Evolutionary conservation across 75 land plant species (phyloP).

Genomic region (Sequoiadendron giganteum): DNA sequence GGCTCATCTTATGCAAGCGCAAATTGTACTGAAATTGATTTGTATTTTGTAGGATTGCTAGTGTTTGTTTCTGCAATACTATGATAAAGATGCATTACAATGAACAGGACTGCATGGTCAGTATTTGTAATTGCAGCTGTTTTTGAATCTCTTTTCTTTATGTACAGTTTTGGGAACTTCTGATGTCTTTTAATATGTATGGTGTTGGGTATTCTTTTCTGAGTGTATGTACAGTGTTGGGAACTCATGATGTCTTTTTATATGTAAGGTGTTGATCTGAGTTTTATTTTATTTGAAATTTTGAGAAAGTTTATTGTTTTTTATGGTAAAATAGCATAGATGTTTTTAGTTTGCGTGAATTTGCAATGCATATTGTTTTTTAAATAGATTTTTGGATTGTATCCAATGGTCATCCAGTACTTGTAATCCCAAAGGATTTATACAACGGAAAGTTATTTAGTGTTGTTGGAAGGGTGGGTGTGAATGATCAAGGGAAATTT

Average conservation of each 20-base stretch:
- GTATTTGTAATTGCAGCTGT: neutral
- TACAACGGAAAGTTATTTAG: neutral
- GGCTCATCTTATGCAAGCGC: neutral
- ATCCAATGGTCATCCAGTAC: too few relatives aligned
- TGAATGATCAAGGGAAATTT: neutral
- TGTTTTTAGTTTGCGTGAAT: neutral
- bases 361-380: neutral
- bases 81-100: neutral
- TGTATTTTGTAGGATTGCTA: neutral
- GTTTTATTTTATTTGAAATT: neutral
- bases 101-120: neutral
- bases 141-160: neutral
- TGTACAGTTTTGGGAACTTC: neutral
- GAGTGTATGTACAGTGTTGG: neutral
- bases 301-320: neutral
- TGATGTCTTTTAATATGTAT: neutral
- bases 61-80: neutral
- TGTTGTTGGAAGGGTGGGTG: neutral
- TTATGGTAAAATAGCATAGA: neutral
- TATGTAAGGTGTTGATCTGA: neutral
- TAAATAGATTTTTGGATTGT: too few relatives aligned
- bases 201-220: neutral
- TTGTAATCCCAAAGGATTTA: neutral
- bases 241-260: neutral
- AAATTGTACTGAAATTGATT: neutral